Conservation (phyloP, 2,329 filamentous ascomycete genomes). For the Reticulascus tulasneorum region DNA sequence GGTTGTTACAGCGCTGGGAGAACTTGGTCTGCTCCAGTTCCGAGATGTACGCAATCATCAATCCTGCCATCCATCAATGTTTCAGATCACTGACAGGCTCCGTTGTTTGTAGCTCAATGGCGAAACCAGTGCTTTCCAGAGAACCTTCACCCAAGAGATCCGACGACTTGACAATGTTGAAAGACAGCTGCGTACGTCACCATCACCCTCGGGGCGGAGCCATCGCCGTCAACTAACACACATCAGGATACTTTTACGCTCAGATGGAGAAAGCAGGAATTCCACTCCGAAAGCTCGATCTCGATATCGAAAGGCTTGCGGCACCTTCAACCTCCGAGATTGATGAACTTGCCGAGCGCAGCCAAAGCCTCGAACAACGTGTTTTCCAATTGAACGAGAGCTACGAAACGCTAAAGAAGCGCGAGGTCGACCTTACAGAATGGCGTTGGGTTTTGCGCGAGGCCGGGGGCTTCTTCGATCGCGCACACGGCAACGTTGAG, state of each 20-base stretch:
- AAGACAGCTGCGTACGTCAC: conserved; percentile 80
- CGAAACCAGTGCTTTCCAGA: conserved; percentile 89
- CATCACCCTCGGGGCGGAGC: not conserved
- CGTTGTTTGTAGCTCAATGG: conserved; percentile 69
- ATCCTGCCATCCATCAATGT: conserved; percentile 11
- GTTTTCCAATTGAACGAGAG: conserved; percentile 92
- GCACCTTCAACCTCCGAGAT: conserved; percentile 92
- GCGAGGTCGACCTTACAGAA: conserved; percentile 93
- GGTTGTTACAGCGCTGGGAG: conserved; percentile 92
- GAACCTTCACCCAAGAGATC: conserved; percentile 97
- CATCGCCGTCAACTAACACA: conserved; percentile 23
- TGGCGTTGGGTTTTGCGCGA: conserved; percentile 98
- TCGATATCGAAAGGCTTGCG: conserved; percentile 82
- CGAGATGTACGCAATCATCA: conserved; percentile 69
- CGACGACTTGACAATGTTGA: conserved; percentile 97
- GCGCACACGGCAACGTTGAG: conserved; percentile 92
- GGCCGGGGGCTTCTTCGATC: conserved; percentile 95
- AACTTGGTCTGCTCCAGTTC: conserved; percentile 95
- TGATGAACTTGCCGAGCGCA: conserved; percentile 88
- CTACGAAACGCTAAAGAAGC: conserved; percentile 97
- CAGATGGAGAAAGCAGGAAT: conserved; percentile 96
- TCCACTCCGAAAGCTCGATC: conserved; percentile 81
- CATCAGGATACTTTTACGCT: conserved; percentile 79
- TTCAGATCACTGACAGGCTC: conserved; percentile 13
- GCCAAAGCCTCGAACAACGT: conserved; percentile 87